phyloP scores from a whole-genome alignment of 495 filamentous ascomycete species.

The Neurospora hispaniola region DNA sequence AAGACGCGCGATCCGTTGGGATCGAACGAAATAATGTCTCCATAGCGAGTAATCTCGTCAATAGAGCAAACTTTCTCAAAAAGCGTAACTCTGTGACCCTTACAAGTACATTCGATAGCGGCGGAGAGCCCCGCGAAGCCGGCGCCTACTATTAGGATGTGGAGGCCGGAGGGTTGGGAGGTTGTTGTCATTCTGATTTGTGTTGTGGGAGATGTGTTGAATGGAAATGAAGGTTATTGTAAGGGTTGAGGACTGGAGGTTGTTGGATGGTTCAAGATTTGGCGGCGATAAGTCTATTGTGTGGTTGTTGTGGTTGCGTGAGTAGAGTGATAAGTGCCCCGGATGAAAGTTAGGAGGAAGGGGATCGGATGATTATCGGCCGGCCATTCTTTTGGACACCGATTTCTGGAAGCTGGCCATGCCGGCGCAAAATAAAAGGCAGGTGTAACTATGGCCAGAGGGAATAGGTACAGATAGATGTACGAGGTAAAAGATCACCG shows the following conservation, averaged over 20 bases:
- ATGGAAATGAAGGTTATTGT: not conserved
- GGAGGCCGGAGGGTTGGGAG: constrained; percentile 34
- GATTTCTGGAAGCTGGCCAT: not conserved
- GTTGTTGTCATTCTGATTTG: constrained; percentile 7
- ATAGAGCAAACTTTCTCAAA: constrained; percentile 28
- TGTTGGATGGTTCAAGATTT: no score
- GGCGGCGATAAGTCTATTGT: no score
- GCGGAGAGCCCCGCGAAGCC: constrained; percentile 52
- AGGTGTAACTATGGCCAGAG: not conserved
- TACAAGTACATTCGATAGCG: constrained; percentile 46
- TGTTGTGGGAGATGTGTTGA: not conserved
- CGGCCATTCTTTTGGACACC: constrained; percentile 6
- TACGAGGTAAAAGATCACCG: not conserved
- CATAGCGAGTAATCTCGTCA: constrained; percentile 34
- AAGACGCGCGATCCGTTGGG: constrained; percentile 38
- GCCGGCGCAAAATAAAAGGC: not conserved
- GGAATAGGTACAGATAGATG: not conserved
- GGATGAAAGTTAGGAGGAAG: not conserved
- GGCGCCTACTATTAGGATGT: constrained; percentile 49
- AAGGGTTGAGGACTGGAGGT: no score
- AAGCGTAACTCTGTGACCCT: constrained; percentile 23
- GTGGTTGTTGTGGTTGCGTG: not conserved
- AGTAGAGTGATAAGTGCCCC: not conserved
- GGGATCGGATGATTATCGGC: not conserved
- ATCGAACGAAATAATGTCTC: constrained; percentile 44